Evolutionary conservation across 805 yeast species (phyloP).

Genomic region (Phaffomyces opuntiae): DNA sequence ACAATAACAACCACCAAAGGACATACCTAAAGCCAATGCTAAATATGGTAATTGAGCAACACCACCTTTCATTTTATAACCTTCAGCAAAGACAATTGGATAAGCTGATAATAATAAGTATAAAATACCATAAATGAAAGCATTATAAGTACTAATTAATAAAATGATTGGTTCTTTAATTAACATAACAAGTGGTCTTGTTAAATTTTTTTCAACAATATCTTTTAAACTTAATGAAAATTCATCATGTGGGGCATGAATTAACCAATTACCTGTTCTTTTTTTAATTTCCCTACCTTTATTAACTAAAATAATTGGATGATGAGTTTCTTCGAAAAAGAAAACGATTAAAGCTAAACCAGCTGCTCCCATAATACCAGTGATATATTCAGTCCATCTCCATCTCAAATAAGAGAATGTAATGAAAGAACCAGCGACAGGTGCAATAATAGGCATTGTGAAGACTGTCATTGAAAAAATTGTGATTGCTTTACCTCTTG

Average conservation of each 20-base stretch:
- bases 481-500: slow-evolving; percentile 72
- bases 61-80: slow-evolving; percentile 58
- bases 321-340: slow-evolving; percentile 63
- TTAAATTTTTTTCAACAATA: slow-evolving; percentile 52
- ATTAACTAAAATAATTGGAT: slow-evolving; percentile 52
- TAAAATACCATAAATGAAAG: slow-evolving; percentile 75
- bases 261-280: slow-evolving; percentile 76
- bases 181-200: slow-evolving; percentile 66
- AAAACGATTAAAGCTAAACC: slow-evolving; percentile 32
- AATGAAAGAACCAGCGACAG: slow-evolving; percentile 69
- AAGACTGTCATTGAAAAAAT: slow-evolving; percentile 69
- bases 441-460: slow-evolving; percentile 76
- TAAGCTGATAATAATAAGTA: slow-evolving; percentile 70
- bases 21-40: slow-evolving; percentile 64
- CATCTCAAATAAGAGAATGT: slow-evolving; percentile 59
- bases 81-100: slow-evolving; percentile 59
- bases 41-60: slow-evolving; percentile 75
- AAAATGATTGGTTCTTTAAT: slow-evolving; percentile 65
- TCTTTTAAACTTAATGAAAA: slow-evolving; percentile 49
- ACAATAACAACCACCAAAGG: slow-evolving; percentile 48
- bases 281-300: slow-evolving; percentile 60
- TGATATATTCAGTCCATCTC: slow-evolving; percentile 76
- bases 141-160: slow-evolving; percentile 61
- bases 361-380: slow-evolving; percentile 52
- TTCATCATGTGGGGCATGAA: slow-evolving; percentile 71